Evolutionary conservation across 2,329 filamentous ascomycete genomes (phyloP), one percentile per base, ranked within the genome.

Genomic region (Arthrobotrys musiformis): DNA sequence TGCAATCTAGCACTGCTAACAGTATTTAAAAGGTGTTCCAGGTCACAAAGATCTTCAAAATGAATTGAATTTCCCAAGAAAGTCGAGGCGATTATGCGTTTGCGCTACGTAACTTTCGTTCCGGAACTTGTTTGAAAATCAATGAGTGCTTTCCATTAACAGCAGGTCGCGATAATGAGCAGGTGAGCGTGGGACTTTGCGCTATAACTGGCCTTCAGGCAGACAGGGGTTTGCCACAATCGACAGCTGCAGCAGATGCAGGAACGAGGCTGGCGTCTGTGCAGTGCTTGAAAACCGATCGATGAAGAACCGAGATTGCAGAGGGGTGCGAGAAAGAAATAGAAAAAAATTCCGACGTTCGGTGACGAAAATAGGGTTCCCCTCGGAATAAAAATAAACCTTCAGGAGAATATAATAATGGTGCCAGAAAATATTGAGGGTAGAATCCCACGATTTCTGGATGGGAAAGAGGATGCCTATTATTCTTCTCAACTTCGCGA

Each of bases 91-190:
- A 56, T 52, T 28, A 52, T 56, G 54, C 30, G 64, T 76, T 70
- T 70, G 48, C 52, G 58, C 48, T 54, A 60, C 58, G 64, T 70
- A 64, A 66, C 40, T 61, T 24, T 70, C 73, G 73, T 67, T 62
- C 73, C 70, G 63, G 44, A 69, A 54, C 44, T 37, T 54, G 66
- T 62, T 64, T 66, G 50, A 67, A 58, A 40, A 66, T 48, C 42
- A 62, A 52, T 42, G 30, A 56, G 22, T 58, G 22, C 60, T 77
- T 70, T 70, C 73, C 73, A 42, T 56, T 70, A 77, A 70, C 24
- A 77, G 73, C 61, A 77, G 73, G 73, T 77, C 66, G 50, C 44
- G 66, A 70, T 70, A 24, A n/a, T 24, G 58, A 64, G 44, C 24
- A 50, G 48, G 48, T 52, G 66, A 30, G 62, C 61, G 54, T 58